Percentiles rank a stretch among this genome's conserved stretches.
Conservation (phyloP, 2,329 filamentous ascomycete genomes). For the Zopfia rhizophila region DNA sequence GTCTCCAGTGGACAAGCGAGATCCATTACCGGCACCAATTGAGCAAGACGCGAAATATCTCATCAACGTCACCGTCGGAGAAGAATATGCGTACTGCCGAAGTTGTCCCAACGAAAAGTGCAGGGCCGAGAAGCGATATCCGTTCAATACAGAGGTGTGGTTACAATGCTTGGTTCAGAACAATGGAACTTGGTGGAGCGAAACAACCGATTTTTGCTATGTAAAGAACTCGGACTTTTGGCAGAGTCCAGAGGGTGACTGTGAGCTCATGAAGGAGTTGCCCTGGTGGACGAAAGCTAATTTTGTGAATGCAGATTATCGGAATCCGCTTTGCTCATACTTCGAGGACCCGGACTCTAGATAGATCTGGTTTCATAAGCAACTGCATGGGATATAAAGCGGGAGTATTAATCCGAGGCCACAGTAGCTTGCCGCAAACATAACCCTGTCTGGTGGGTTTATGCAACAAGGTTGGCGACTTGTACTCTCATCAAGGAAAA, state of each 20-base stretch:
- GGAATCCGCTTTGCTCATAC: conserved; percentile 32
- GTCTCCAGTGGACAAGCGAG: conserved; percentile 29
- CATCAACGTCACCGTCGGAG: conserved; percentile 42
- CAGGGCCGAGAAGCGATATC: conserved; percentile 24
- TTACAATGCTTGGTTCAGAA: conserved; percentile 34
- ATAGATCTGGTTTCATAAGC: conserved; percentile 37
- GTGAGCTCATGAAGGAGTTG: conserved; percentile 18
- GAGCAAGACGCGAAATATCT: conserved; percentile 29
- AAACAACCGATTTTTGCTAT: conserved; percentile 46
- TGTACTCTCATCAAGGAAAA: no score
- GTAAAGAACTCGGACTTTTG: conserved; percentile 38
- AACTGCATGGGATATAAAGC: no score
- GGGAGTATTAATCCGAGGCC: no score
- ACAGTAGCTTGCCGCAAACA: no score
- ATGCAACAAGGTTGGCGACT: no score
- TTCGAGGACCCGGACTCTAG: conserved; percentile 25
- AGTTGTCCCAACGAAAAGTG: conserved; percentile 29
- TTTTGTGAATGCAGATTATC: conserved; percentile 26
- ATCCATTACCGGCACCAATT: conserved; percentile 12
- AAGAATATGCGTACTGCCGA: conserved; percentile 39
- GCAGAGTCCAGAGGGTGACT: conserved; percentile 35
- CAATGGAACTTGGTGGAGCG: conserved; percentile 35
- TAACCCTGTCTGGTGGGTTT: no score
- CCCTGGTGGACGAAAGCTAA: neutral
- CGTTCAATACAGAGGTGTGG: conserved; percentile 38